Evolutionary conservation across 352 stramenopile species (phyloP), one percentile per base, ranked within the genome.

Genomic region (Phytophthora idaei): DNA sequence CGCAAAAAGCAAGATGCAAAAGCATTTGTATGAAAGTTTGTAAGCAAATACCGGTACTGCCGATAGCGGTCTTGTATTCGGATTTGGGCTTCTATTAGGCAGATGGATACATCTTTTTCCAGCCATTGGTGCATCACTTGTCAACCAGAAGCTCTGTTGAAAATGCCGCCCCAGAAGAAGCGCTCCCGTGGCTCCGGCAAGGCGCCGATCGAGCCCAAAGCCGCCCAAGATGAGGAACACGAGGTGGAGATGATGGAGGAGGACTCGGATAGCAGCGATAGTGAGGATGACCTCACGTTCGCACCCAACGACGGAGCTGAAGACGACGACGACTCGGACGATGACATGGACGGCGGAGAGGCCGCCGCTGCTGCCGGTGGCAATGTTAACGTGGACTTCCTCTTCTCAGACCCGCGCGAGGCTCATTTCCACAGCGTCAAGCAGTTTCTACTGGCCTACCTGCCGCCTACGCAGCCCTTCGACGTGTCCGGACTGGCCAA

Each of bases 381-480:
- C 48, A 79, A 73, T 41, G 83, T 95, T 44, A 87, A 78, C 62
- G 81, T 96, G 27, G 85, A 94, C 29, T 96, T 96, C 53, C 75
- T 94, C 25, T 96, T 96, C 61, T 87, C 75, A 25, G 88, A 96
- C 71, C 85, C 87, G 29, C 79, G 80, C 27, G 86, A 96, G 55
- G 66, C 67, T 47, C 87, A 96, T 57, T 96, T 92, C 68, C 86
- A 96, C 79, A 93, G 83, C 52, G 83, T 96, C 41, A 93, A 93
- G 69, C 88, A 96, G 84, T 90, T 93, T 17, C 49, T 96, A 54
- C 57, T 90, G 37, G 68, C 77, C 49, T 94, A 89, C 51, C 63
- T 96, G 74, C 84, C 85, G 29, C 77, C 86, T 3, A 83, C 85
- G 50, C 81, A 92, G 62, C 84, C 86, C 8, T 90, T 96, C 55